phyloP scores from a whole-genome alignment of 805 yeast genomes.

The Ogataea naganishii region DNA sequence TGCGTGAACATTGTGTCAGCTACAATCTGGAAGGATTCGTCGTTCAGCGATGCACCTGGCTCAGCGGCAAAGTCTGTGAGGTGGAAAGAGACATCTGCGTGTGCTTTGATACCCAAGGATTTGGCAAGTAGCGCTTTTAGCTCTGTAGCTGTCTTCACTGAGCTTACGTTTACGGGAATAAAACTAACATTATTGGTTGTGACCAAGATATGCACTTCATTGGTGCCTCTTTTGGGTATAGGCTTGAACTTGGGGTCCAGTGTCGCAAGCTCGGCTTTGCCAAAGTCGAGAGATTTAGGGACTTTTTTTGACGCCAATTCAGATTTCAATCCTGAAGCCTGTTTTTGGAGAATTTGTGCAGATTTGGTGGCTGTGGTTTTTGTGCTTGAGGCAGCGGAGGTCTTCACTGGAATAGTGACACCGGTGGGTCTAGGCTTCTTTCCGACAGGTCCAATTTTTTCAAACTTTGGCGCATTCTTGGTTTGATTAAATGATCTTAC shows the following conservation, averaged over 20 bases:
- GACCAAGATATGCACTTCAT: slow-evolving; percentile 37
- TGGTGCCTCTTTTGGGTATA: slow-evolving; percentile 20
- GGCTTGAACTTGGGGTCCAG: slow-evolving; percentile 32
- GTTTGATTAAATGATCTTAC: too few species aligned
- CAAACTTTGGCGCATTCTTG: slow-evolving; percentile 15
- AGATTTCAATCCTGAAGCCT: slow-evolving; percentile 2
- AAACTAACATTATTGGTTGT: slow-evolving; percentile 58
- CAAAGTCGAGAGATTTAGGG: slow-evolving; percentile 7
- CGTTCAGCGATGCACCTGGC: slow-evolving; percentile 50
- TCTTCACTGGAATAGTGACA: slow-evolving; percentile 23
- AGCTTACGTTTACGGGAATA: slow-evolving; percentile 35
- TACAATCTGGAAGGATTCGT: slow-evolving; percentile 31
- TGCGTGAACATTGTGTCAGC: slow-evolving; percentile 25
- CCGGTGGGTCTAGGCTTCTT: slow-evolving; percentile 25
- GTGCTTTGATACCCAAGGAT: slow-evolving; percentile 25
- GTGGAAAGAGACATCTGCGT: slow-evolving; percentile 35
- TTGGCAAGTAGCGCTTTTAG: slow-evolving; percentile 33
- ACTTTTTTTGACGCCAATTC: slow-evolving; percentile 1
- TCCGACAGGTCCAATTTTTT: slow-evolving; percentile 26
- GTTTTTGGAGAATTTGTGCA: background rate
- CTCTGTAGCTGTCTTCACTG: slow-evolving; percentile 19
- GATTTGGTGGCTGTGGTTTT: slow-evolving; percentile 1
- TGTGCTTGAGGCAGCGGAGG: slow-evolving; percentile 3
- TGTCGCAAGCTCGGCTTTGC: too few species aligned
- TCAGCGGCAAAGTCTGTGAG: slow-evolving; percentile 62